phyloP scores from a whole-genome alignment of 2,329 filamentous ascomycete species.

The Sordariomycetes sp. region DNA sequence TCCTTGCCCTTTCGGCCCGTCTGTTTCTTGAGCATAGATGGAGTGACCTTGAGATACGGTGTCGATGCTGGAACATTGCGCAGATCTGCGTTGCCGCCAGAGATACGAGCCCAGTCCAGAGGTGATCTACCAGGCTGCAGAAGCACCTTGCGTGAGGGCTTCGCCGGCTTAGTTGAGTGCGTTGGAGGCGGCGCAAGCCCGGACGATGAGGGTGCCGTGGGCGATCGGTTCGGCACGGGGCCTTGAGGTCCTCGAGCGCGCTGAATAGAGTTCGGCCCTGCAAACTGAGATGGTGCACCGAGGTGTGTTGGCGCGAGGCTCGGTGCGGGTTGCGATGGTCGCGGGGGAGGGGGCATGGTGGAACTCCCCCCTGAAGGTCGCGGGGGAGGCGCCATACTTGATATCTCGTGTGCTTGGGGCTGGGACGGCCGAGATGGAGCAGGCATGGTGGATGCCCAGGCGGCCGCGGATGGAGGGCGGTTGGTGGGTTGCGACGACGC shows the following conservation, averaged over 20 bases:
- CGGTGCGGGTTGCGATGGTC: conserved; percentile 17
- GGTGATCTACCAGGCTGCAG: conserved; percentile 89
- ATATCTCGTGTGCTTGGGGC: too few relatives aligned
- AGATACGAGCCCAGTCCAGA: conserved; percentile 86
- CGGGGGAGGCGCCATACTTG: too few relatives aligned
- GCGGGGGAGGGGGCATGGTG: conserved; percentile 21
- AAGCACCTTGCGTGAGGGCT: conserved; percentile 61
- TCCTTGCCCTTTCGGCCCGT: conserved; percentile 78
- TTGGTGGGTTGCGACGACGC: too few relatives aligned
- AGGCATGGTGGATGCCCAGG: conserved; percentile 18
- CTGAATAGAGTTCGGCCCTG: conserved; percentile 42
- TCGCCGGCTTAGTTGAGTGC: conserved; percentile 39
- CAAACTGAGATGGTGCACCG: conserved; percentile 35
- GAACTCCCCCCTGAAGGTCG: conserved; percentile 10
- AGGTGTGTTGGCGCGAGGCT: too few relatives aligned
- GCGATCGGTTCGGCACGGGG: conserved; percentile 30
- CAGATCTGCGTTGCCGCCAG: conserved; percentile 54
- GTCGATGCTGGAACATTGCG: conserved; percentile 47
- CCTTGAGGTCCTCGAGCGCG: conserved; percentile 31
- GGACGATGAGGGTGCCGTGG: conserved; percentile 9
- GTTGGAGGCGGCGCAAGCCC: conserved; percentile 48
- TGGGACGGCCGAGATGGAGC: conserved; percentile 16
- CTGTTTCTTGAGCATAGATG: conserved; percentile 66
- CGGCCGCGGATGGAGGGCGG: too few relatives aligned
- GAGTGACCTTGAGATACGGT: conserved; percentile 66